Evolutionary conservation across 1,284 basidiomycete species (phyloP), one percentile per base, ranked within the genome.

Genomic region (Cryptococcus sp.): DNA sequence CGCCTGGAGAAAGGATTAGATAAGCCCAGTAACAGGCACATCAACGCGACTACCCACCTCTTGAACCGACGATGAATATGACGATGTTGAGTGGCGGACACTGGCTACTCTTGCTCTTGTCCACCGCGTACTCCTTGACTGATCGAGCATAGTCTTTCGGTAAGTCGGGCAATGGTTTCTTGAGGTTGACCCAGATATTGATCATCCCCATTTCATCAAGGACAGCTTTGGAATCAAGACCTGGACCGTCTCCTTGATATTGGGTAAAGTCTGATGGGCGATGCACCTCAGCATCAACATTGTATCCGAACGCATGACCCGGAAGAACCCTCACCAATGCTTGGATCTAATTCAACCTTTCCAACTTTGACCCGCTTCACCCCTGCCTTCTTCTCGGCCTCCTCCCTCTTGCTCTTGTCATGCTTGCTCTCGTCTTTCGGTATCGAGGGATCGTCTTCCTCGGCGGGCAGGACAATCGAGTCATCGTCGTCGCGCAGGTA

Each of bases 41-140:
- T 8, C 10, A 17, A 19, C 16, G 38, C 30, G 5, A n/a, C 8
- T 38, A 63, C 81, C 48, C 62, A 83, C 85, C 85, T 69, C 85
- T 76, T 62, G 84, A 85, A 2, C 86, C 85, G 13, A 86, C 85
- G 54, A 86, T 83, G 82, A 86, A 85, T 49, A 86, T 83, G 47
- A 86, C 83, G 30, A 87, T 84, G 62, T 80, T 85, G 70, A 87
- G 68, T 0, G 85, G 85, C 3, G 74, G 70, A 50, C 72, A 72
- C 23, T 65, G 54, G 22, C 55, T 56, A 22, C 55, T 50, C 8
- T 77, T 78, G 78, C 52, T 77, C 17, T 19, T 22, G 63, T 84
- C 84, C 5, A 84, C 72, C 0, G 79, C 83, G 66, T 82, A 83
- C 65, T 86, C 85, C 23, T 80, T 71, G 5, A 85, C 81, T 13